Base-by-base conservation (phyloP, 768 basidiomycete genomes). In the Coprinopsis marcescibilis region DNA sequence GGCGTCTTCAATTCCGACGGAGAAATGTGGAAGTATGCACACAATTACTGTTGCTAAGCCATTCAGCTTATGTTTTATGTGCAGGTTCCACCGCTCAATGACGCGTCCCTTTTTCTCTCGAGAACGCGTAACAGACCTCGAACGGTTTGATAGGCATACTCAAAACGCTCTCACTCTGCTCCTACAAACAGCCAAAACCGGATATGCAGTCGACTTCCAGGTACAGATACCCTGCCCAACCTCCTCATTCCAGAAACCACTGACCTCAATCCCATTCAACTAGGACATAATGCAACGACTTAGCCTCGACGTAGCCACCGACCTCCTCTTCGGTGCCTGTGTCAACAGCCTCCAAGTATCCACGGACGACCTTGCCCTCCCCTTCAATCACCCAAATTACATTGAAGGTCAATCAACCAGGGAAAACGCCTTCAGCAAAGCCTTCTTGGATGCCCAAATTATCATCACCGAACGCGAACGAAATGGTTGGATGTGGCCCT, bases 1-100 rank as follows among this genome's bases (percentile, higher is more conserved):
- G 84, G 84, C 0, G 78, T 85, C 4, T 85, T 85, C 59, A 84
- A 85, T 53, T 77, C 79, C 13, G 81, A 84, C 45, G 81, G 82
- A 12, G 50, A 52, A 13, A 43, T 52, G 40, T 52, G 50, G 50
- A 52, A 52, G 50, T 46, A 33, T 11, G 49, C 38, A n/a, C 3
- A 17, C 1, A 30, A 5, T 32, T 23, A 10, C 6, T 26, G 29
- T 25, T 29, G 15, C 15, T 32, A 23, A 15, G 23, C 11, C 23
- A 25, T 15, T 12, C 12, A 19, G 23, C 17, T 44, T 12, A 45
- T 26, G n/a, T 17, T 38, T 4, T 20, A 21, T 35, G n/a, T 46
- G 7, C 14, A 50, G 49, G 23, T 52, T 52, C 41, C 50, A 52
- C 41, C 45, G 50, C 11, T 48, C 50, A 12, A 52, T 52, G 50